Conservation (phyloP, 1,139 yeast genomes). For the Geotrichum australiense region DNA sequence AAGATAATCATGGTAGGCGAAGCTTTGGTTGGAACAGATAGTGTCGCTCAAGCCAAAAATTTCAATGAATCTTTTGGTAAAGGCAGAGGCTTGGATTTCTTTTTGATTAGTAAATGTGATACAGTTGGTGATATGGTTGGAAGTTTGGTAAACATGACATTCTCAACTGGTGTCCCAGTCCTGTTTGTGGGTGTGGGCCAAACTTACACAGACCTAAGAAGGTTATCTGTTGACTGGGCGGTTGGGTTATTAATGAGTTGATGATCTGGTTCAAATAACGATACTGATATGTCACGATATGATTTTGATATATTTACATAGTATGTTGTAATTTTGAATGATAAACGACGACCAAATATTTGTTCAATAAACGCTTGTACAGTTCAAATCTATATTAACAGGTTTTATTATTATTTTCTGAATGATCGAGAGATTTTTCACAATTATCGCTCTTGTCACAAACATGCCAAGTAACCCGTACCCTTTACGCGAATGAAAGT, state of each 20-base stretch:
- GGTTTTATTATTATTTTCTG: too few species aligned
- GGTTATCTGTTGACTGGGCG: conserved; percentile 90
- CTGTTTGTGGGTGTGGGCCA: conserved; percentile 96
- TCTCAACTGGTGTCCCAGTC: conserved; percentile 93
- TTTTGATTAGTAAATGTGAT: conserved; percentile 90
- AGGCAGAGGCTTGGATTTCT: conserved; percentile 74
- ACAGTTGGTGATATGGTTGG: conserved; percentile 97
- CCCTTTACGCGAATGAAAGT: too few species aligned
- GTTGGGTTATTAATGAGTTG: conserved; percentile 72
- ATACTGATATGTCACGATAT: too few species aligned
- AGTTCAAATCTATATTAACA: too few species aligned
- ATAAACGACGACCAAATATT: too few species aligned
- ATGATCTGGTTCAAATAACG: too few species aligned
- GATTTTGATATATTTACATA: too few species aligned
- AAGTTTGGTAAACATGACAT: conserved; percentile 95
- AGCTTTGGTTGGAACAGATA: conserved; percentile 95
- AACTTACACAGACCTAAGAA: conserved; percentile 88
- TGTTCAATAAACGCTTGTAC: too few species aligned
- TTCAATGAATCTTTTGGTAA: conserved; percentile 92
- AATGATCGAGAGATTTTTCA: too few species aligned
- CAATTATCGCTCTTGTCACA: too few species aligned
- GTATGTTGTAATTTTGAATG: too few species aligned
- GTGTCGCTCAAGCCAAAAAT: conserved; percentile 90
- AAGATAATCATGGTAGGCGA: conserved; percentile 98
- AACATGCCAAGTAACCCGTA: too few species aligned